phyloP scores from a whole-genome alignment of 495 filamentous ascomycete genomes.

The Podospora pseudoanserina region DNA sequence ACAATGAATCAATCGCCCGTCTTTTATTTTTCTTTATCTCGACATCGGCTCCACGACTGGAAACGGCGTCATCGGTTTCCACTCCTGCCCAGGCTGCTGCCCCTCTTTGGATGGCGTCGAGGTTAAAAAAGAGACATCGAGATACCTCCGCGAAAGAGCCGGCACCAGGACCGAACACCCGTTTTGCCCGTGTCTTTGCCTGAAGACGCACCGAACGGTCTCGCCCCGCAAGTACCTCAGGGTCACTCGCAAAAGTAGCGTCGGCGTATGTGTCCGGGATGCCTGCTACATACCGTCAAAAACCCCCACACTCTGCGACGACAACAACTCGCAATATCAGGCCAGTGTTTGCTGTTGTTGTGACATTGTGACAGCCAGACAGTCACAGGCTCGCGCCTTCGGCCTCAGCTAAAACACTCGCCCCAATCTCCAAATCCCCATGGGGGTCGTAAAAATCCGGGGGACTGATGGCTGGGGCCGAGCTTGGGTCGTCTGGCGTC shows the following conservation, averaged over 20 bases:
- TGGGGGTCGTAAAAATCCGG: neutral
- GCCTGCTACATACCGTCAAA: neutral
- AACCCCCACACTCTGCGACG: conserved; percentile 3
- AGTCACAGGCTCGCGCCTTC: neutral
- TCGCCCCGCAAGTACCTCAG: conserved; percentile 13
- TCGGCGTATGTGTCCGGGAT: conserved; percentile 15
- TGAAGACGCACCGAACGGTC: neutral
- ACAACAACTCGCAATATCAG: neutral
- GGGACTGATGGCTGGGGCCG: neutral
- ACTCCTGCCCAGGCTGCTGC: conserved; percentile 3
- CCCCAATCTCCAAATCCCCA: neutral
- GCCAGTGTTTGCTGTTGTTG: neutral
- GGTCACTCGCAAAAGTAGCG: conserved; percentile 10
- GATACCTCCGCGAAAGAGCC: conserved; percentile 14
- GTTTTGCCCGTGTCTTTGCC: conserved; percentile 11
- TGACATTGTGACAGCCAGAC: neutral
- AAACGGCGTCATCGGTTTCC: conserved; percentile 18
- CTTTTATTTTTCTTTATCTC: conserved; percentile 4
- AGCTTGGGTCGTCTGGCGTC: neutral
- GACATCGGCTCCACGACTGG: neutral
- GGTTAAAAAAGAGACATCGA: conserved; percentile 12
- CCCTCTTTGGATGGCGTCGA: conserved; percentile 12
- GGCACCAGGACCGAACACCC: conserved; percentile 23
- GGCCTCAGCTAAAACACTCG: neutral
- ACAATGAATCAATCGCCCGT: neutral